Evolutionary conservation across 2,329 filamentous ascomycete species (phyloP).

Genomic region (Aspergillus calidoustus): DNA sequence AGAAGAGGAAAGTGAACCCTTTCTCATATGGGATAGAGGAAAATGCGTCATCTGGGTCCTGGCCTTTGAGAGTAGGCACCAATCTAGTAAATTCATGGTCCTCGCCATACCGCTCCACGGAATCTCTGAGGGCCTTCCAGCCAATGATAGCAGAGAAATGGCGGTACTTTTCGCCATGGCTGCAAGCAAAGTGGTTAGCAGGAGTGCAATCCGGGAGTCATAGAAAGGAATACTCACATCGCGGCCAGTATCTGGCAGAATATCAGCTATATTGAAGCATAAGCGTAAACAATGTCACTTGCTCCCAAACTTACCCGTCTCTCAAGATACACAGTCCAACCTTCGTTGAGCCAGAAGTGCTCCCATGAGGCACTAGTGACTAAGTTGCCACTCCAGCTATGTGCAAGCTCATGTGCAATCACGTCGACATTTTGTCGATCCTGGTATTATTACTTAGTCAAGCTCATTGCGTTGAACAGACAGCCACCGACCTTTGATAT

Average conservation of each 20-base stretch:
- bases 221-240: conserved; percentile 31
- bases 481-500: conserved; percentile 69
- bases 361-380: conserved; percentile 59
- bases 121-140: conserved; percentile 86
- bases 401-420: conserved; percentile 81
- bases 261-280: conserved; percentile 22
- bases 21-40: conserved; percentile 94
- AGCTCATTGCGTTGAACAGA: not conserved
- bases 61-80: conserved; percentile 81
- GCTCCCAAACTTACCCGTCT: conserved; percentile 58
- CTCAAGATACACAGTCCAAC: conserved; percentile 95
- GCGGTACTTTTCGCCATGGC: conserved; percentile 83
- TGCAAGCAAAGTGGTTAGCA: conserved; percentile 19
- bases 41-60: conserved; percentile 95
- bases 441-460: conserved; percentile 24
- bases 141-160: conserved; percentile 96
- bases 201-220: not conserved
- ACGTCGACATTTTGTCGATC: conserved; percentile 92
- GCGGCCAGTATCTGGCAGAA: conserved; percentile 44
- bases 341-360: conserved; percentile 68
- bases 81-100: conserved; percentile 94
- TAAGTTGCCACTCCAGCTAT: conserved; percentile 86
- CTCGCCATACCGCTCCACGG: conserved; percentile 75
- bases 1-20: conserved; percentile 91
- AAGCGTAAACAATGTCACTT: not conserved